Evolutionary conservation across 73 alveolate genomes (phyloP).

Genomic region (Stentor roeselii): DNA sequence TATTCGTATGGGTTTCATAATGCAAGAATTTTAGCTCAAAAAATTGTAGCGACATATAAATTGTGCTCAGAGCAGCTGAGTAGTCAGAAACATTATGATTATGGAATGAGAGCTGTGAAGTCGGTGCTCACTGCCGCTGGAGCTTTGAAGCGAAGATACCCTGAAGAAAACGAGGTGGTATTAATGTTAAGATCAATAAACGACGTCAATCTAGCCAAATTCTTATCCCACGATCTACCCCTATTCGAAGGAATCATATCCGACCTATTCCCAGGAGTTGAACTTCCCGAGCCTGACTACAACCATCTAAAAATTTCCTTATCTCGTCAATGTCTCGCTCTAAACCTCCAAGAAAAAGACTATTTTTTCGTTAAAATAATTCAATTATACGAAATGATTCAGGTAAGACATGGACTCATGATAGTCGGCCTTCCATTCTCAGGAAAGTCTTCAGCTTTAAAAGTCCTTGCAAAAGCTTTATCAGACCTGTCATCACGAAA

Average conservation of each 20-base stretch:
- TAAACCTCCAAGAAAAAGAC: slow-evolving; percentile 61
- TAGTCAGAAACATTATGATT: slow-evolving; percentile 76
- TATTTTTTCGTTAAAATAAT: slow-evolving; percentile 93
- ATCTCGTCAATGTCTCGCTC: slow-evolving; percentile 74
- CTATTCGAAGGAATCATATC: slow-evolving; percentile 94
- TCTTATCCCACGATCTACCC: slow-evolving; percentile 94
- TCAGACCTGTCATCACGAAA: slow-evolving; percentile 90
- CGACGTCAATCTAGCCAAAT: slow-evolving; percentile 98
- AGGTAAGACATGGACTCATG: slow-evolving; percentile 99
- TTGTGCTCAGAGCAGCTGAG: slow-evolving; percentile 81
- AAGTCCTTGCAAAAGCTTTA: slow-evolving; percentile 90
- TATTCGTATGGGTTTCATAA: slow-evolving; percentile 94
- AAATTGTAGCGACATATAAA: slow-evolving; percentile 69
- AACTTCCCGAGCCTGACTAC: slow-evolving; percentile 94
- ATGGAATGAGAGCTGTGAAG: slow-evolving; percentile 84
- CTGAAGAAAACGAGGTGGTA: slow-evolving; percentile 89
- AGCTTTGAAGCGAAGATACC: slow-evolving; percentile 89
- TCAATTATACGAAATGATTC: slow-evolving; percentile 96
- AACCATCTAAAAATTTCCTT: slow-evolving; percentile 84
- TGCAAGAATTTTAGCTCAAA: slow-evolving; percentile 82
- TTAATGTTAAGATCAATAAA: slow-evolving; percentile 95
- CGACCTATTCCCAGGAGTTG: slow-evolving; percentile 98
- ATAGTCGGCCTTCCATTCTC: slow-evolving; percentile 98
- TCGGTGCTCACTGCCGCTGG: slow-evolving; percentile 95
- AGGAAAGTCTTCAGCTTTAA: slow-evolving; percentile 95